Percentiles rank a stretch among this genome's conserved stretches.
These are phyloP conservation scores for Trichoderma semiorbis DNA, from an alignment of 2,329 filamentous ascomycete genomes.

Conservation along the genomic window DNA sequence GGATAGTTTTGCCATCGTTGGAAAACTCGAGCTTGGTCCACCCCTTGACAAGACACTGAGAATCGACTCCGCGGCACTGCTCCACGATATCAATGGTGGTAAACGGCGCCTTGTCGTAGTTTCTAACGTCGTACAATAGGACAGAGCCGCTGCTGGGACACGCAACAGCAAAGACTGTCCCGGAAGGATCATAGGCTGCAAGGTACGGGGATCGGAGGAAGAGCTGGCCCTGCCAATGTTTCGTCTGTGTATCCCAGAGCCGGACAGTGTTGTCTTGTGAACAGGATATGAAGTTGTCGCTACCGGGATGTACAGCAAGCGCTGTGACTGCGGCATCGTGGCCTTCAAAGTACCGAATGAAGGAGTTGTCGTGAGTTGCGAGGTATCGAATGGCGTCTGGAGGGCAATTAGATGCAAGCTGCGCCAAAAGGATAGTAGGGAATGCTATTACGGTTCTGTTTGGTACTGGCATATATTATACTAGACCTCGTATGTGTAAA, in stretches of 20 bases:
- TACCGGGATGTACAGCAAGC: constrained; percentile 77
- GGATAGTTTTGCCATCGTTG: constrained; percentile 85
- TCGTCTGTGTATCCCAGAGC: constrained; percentile 82
- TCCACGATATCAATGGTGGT: constrained; percentile 76
- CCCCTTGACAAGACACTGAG: constrained; percentile 59
- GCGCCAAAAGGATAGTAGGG: neutral
- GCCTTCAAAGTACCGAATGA: constrained; percentile 92
- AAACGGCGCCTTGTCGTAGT: constrained; percentile 90
- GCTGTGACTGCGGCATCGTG: constrained; percentile 83
- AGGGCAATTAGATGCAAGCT: constrained; percentile 37
- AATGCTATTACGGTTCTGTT: constrained; percentile 67
- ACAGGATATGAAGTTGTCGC: constrained; percentile 89
- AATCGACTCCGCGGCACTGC: constrained; percentile 44
- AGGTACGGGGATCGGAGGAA: constrained; percentile 79
- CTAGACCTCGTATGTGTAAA: constrained; percentile 91
- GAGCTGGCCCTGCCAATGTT: constrained; percentile 75
- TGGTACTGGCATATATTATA: constrained; percentile 94
- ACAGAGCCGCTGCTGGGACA: constrained; percentile 76
- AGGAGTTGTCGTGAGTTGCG: constrained; percentile 91
- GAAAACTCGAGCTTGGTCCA: constrained; percentile 96
- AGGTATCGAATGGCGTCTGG: constrained; percentile 79
- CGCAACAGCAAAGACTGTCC: constrained; percentile 84
- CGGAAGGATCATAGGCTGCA: constrained; percentile 86
- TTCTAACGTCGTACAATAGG: constrained; percentile 87
- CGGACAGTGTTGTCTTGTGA: constrained; percentile 87